Evolutionary conservation across 1,139 yeast species (phyloP), one percentile per base, ranked within the genome.

Genomic region (Taiozyma sp.): DNA sequence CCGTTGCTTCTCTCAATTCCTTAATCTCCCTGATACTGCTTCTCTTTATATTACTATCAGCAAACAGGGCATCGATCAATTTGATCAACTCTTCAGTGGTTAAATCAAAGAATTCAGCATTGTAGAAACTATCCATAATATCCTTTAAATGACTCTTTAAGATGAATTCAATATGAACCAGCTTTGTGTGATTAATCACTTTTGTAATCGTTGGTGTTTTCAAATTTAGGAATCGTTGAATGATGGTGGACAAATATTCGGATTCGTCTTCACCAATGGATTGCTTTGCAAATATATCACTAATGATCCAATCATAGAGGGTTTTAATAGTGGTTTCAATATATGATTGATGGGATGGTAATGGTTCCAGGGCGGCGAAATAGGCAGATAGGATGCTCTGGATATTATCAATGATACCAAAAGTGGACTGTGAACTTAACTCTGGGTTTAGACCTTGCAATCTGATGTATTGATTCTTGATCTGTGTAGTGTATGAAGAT

Each of bases 81-180:
- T 70, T 64, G 4, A 82, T 73, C 50, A 91, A 69, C 66, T 90
- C 97, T 2, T 74, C 70, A 0, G 95, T 81, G 9, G 79, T 71
- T 53, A 88, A 77, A 59, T 89, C 90, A 55, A 76, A 87, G 53
- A 88, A 80, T 50, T 83, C 85, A 16, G 91, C 95, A 54, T 81
- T 81, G 61, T 84, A 85, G 60, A 85, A 86, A 61, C 80, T 65
- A 32, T 80, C 85, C 75, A 85, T 76, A 46, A 90, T 89, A 43
- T 82, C 85, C 37, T 76, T 81, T 64, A 90, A 69, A 59, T 83
- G 86, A 49, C 73, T 72, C 35, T 73, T 75, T 48, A 85, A 63
- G 43, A 85, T 65, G 47, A 72, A 67, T 44, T 69, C 66, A 32
- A 78, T 63, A 59, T 80, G 81, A 14, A 62, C 63, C 42, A 80